Percentiles rank a stretch among this genome's conserved stretches.
These are phyloP conservation scores for Sorghum bicolor DNA, from an alignment of 176 grass and related monocot genomes.

Conservation along the genomic window DNA sequence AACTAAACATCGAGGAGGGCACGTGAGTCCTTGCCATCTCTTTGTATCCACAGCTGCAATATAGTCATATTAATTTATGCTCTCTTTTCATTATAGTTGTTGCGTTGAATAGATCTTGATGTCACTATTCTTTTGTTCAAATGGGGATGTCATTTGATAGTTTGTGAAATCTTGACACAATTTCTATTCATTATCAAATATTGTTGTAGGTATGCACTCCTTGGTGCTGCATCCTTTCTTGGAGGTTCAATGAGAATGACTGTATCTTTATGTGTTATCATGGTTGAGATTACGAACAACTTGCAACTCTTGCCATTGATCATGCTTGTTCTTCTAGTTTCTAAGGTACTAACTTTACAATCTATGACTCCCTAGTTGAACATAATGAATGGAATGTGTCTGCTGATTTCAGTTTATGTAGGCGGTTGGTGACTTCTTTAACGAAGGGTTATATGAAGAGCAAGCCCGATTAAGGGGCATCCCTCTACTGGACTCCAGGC, in stretches of 20 bases:
- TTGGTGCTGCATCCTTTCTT: constrained; percentile 98
- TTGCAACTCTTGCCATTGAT: constrained; percentile 95
- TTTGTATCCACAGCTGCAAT: constrained; percentile 4
- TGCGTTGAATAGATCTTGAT: neutral
- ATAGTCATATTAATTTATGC: neutral
- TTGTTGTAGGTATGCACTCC: constrained; percentile 83
- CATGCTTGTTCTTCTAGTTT: constrained; percentile 98
- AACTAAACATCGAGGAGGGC: constrained; percentile 91
- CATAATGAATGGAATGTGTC: constrained; percentile 13
- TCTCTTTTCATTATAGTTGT: constrained; percentile 2
- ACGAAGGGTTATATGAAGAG: constrained; percentile 89
- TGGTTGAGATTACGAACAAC: constrained; percentile 99
- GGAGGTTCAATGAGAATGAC: constrained; percentile 99
- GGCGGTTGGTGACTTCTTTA: constrained; percentile 98
- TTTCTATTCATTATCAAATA: constrained; percentile 12
- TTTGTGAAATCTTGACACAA: neutral
- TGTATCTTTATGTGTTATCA: constrained; percentile 98
- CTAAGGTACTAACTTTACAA: constrained; percentile 63
- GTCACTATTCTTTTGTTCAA: neutral
- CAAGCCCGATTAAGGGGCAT: constrained; percentile 85
- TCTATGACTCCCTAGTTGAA: constrained; percentile 26
- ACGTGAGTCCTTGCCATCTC: constrained; percentile 68
- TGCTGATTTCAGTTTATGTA: constrained; percentile 45
- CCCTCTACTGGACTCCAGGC: constrained; percentile 91
- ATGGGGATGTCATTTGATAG: neutral